phyloP scores from a whole-genome alignment of 2,329 filamentous ascomycete species.

The Hirsutella rhossiliensis region DNA sequence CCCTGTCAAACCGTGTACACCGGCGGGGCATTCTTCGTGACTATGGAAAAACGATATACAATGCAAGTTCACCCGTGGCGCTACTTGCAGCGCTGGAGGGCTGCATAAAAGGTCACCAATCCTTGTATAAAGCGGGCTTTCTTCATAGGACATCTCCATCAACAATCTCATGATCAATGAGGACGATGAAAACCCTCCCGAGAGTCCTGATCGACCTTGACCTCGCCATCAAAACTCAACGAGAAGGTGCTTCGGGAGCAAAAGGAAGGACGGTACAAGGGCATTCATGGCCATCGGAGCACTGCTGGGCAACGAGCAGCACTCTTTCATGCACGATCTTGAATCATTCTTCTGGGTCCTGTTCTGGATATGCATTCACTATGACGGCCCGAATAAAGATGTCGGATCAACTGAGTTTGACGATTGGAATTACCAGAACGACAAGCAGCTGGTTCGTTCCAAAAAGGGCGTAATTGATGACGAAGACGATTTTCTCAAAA shows the following conservation, averaged over 20 bases:
- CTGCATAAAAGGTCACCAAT: no score
- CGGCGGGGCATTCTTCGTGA: not conserved
- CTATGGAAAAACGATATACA: not conserved
- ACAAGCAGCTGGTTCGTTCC: no score
- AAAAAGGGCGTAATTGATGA: no score
- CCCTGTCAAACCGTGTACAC: not conserved
- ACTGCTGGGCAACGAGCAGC: constrained; percentile 24
- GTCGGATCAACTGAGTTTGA: constrained; percentile 5
- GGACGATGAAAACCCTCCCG: no score
- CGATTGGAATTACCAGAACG: constrained; percentile 9
- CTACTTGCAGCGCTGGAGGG: not conserved
- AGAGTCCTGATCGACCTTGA: no score
- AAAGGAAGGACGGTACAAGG: constrained; percentile 19
- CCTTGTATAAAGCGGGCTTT: no score
- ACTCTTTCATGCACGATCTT: constrained; percentile 32
- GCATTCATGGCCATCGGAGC: constrained; percentile 19
- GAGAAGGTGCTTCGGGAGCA: no score
- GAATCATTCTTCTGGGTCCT: constrained; percentile 31
- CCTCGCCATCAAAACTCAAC: no score
- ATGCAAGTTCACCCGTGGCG: not conserved
- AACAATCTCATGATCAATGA: no score
- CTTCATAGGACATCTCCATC: no score
- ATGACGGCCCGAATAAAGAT: constrained; percentile 7
- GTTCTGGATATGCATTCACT: constrained; percentile 1
- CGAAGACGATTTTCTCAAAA: no score